A percentile compares a stretch with the other conserved stretches of the same genome.
Evolutionary conservation across 2,329 filamentous ascomycete species (phyloP).

Genomic region (Gliomastix tumulicola): DNA sequence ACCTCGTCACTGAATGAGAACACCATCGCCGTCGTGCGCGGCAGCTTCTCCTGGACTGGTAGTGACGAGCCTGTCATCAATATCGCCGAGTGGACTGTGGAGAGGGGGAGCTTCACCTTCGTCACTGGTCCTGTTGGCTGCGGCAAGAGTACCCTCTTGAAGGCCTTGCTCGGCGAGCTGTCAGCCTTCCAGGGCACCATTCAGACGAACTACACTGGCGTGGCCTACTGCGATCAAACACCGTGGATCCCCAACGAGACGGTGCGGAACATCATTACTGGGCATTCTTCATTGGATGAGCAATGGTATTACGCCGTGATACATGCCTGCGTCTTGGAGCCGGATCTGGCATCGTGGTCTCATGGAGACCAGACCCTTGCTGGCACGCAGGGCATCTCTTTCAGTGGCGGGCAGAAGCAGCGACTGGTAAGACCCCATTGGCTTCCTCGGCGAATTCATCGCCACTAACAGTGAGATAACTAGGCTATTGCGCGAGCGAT

Average conservation of each 20-base stretch:
- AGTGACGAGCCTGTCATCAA: too few species aligned
- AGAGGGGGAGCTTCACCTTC: constrained; percentile 19
- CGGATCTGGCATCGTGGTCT: constrained; percentile 17
- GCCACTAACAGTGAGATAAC: too few species aligned
- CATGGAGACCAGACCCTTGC: constrained; percentile 21
- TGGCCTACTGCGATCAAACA: constrained; percentile 16
- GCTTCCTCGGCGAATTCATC: not conserved
- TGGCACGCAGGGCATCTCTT: constrained; percentile 25
- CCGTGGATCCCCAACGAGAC: constrained; percentile 20
- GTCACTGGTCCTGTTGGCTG: constrained; percentile 26
- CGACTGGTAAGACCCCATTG: constrained; percentile 12
- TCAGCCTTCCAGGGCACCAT: constrained; percentile 9
- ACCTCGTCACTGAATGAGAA: too few species aligned
- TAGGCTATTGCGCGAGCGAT: constrained; percentile 18
- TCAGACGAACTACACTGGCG: constrained; percentile 12
- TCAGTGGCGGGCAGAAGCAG: constrained; percentile 29
- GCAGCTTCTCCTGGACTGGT: too few species aligned
- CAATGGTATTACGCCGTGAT: constrained; percentile 19
- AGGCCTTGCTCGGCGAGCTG: constrained; percentile 20
- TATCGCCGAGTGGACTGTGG: too few species aligned
- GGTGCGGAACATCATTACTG: constrained; percentile 23
- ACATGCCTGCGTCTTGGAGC: constrained; percentile 9
- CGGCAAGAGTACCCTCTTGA: constrained; percentile 25
- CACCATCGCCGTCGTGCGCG: too few species aligned
- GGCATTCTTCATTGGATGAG: constrained; percentile 13